phyloP scores from a whole-genome alignment of 768 basidiomycete species.

The Cubamyces sp. region DNA sequence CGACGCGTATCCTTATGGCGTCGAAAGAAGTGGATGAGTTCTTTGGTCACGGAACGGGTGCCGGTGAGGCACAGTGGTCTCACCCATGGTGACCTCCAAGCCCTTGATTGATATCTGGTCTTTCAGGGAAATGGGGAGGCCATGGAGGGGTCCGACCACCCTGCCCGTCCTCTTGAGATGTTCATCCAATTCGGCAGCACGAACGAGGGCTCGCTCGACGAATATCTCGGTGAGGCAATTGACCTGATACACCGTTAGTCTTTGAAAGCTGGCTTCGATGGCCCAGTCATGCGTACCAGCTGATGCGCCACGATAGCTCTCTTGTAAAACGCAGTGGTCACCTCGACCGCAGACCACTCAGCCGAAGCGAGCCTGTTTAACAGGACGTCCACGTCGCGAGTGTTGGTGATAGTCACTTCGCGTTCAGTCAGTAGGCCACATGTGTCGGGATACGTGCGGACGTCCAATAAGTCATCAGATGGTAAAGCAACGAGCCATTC shows the following conservation, averaged over 20 bases:
- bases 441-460: constrained; percentile 53
- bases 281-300: constrained; percentile 48
- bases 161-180: constrained; percentile 63
- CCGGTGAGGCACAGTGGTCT: neutral
- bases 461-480: constrained; percentile 48
- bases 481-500: constrained; percentile 62
- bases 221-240: constrained; percentile 89
- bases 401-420: constrained; percentile 63
- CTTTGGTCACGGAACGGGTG: no score
- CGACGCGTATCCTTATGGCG: constrained; percentile 60
- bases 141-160: constrained; percentile 73
- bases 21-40: no score
- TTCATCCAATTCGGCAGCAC: constrained; percentile 70
- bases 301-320: constrained; percentile 82
- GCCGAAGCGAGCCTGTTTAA: constrained; percentile 54
- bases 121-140: constrained; percentile 75
- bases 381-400: constrained; percentile 50
- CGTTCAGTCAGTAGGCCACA: constrained; percentile 56
- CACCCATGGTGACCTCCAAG: constrained; percentile 71
- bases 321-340: constrained; percentile 76
- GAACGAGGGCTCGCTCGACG: constrained; percentile 65
- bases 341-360: constrained; percentile 63
- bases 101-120: constrained; percentile 74
- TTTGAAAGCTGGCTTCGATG: neutral
- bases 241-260: constrained; percentile 47